Percentiles rank a stretch among this genome's conserved stretches.
These are phyloP conservation scores for Aurantiochytrium sp. DNA, from an alignment of 108 stramenopile species.

Conservation along the genomic window DNA sequence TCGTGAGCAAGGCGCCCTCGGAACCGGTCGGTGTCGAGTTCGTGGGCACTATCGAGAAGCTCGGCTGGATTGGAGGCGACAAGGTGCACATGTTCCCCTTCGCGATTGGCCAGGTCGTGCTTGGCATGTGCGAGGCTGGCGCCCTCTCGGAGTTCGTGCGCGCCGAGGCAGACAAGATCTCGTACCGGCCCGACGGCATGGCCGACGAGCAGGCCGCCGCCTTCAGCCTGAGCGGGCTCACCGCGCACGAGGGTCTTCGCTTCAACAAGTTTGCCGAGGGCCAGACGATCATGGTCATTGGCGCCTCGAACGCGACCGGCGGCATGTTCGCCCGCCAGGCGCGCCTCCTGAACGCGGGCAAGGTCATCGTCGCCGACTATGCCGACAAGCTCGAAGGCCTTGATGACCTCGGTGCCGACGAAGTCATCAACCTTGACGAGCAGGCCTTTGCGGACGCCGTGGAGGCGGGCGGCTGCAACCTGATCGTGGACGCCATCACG, in stretches of 20 bases:
- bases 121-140: conserved; percentile 12
- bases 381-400: neutral
- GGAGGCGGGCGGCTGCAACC: neutral
- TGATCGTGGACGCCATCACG: neutral
- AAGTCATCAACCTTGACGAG: neutral
- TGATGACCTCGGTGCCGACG: neutral
- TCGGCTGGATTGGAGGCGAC: conserved; percentile 1
- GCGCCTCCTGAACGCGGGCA: neutral
- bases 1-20: neutral
- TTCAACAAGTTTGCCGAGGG: conserved; percentile 3
- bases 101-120: conserved; percentile 19
- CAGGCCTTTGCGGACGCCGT: neutral
- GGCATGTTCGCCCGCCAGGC: neutral
- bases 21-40: conserved; percentile 13
- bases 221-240: neutral
- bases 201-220: conserved; percentile 23
- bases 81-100: conserved; percentile 20
- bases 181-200: conserved; percentile 1
- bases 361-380: neutral
- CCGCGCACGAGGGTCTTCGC: neutral
- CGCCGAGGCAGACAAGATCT: neutral
- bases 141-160: neutral
- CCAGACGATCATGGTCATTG: conserved; percentile 23
- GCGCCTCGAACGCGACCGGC: conserved; percentile 16
- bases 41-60: conserved; percentile 21